A percentile compares a stretch with the other conserved stretches of the same genome.
Conservation (phyloP, 768 basidiomycete species). For the Phlebiopsis flavidoalba region DNA sequence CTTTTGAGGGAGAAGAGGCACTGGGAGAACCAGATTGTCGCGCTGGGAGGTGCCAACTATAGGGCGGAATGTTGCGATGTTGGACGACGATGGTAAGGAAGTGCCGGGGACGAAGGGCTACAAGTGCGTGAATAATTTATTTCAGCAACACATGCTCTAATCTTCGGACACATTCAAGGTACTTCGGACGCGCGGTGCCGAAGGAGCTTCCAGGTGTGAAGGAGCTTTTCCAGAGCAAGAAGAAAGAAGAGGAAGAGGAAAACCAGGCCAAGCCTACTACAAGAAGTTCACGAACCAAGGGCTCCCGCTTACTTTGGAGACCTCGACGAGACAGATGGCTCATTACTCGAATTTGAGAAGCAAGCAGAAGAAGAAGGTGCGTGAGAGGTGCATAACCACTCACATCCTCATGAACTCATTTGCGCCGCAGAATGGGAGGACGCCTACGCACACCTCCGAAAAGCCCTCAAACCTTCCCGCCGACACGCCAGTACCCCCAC, state of each 20-base stretch:
- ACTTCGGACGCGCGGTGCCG: constrained; percentile 84
- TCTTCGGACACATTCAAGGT: constrained; percentile 40
- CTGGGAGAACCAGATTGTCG: constrained; percentile 98
- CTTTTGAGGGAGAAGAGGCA: constrained; percentile 92
- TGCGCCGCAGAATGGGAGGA: constrained; percentile 57
- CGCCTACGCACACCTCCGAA: constrained; percentile 49
- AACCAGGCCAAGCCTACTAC: constrained; percentile 70
- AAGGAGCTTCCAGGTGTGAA: constrained; percentile 94
- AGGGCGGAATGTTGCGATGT: constrained; percentile 88
- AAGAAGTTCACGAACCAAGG: constrained; percentile 88
- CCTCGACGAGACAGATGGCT: constrained; percentile 69
- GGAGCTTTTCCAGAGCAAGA: constrained; percentile 87
- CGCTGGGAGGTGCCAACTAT: constrained; percentile 94
- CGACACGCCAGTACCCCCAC: constrained; percentile 46
- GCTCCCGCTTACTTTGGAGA: constrained; percentile 90
- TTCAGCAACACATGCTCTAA: background rate
- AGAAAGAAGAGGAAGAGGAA: constrained; percentile 88
- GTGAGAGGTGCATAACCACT: constrained; percentile 15
- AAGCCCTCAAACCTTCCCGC: constrained; percentile 44
- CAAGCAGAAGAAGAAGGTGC: constrained; percentile 70
- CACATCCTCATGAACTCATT: constrained; percentile 1
- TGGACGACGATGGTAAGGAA: constrained; percentile 93
- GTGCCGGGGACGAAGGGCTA: constrained; percentile 97
- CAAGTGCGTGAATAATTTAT: constrained; percentile 51
- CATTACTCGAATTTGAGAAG: constrained; percentile 67